phyloP scores from a whole-genome alignment of 1,284 basidiomycete species.

The Schizopora paradoxa region DNA sequence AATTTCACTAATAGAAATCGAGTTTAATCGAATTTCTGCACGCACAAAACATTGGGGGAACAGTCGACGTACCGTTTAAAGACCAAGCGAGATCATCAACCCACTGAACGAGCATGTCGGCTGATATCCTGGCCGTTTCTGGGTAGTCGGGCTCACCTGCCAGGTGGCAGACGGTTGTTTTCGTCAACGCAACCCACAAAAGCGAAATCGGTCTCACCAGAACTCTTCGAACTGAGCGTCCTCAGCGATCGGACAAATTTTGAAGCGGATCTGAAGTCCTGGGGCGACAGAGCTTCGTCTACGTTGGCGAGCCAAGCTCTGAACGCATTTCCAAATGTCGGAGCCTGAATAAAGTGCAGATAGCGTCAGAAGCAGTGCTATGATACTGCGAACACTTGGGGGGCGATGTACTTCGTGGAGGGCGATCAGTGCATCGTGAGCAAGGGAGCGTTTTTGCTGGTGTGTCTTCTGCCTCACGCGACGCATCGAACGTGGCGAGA shows the following conservation, averaged over 20 bases:
- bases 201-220: conserved; percentile 9
- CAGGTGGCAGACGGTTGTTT: not conserved
- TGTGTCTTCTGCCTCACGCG: conserved; percentile 14
- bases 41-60: not conserved
- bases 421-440: conserved; percentile 14
- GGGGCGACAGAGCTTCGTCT: conserved; percentile 11
- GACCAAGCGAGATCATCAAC: conserved; percentile 18
- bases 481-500: conserved; percentile 12
- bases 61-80: conserved; percentile 10
- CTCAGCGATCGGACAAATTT: conserved; percentile 17
- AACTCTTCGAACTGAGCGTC: conserved; percentile 14
- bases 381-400: no score
- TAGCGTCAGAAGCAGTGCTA: no score
- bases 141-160: conserved; percentile 16
- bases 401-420: conserved; percentile 15
- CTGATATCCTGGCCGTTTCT: conserved; percentile 16
- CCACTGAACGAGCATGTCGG: conserved; percentile 15
- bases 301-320: conserved; percentile 16
- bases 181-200: not conserved
- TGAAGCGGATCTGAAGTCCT: conserved; percentile 15
- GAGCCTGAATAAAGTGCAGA: conserved; percentile 9
- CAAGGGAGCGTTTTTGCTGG: conserved; percentile 12
- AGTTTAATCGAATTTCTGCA: not conserved
- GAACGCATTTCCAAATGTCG: conserved; percentile 15
- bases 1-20: conserved; percentile 10